Percentiles rank a stretch among this genome's conserved stretches.
Conservation (phyloP, 352 stramenopile species). For the Albugo laibachii region DNA sequence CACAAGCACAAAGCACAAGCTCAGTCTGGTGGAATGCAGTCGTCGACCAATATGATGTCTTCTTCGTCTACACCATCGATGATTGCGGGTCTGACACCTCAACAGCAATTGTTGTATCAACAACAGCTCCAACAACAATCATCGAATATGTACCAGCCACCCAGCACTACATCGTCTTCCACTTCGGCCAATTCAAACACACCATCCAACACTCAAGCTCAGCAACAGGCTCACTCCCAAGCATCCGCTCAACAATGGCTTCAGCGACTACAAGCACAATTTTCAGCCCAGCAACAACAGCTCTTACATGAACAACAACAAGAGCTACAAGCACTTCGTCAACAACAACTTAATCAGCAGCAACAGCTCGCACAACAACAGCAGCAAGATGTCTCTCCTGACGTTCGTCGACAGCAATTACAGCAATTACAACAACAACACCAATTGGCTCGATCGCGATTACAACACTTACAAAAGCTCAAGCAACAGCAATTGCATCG, state of each 20-base stretch:
- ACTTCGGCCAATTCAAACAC: slow-evolving; percentile 7
- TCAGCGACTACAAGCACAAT: slow-evolving; percentile 65
- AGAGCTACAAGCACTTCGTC: slow-evolving; percentile 52
- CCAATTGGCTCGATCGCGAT: slow-evolving; percentile 29
- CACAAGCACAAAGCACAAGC: slow-evolving; percentile 7
- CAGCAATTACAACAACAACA: slow-evolving; percentile 65
- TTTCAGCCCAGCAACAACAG: slow-evolving; percentile 55
- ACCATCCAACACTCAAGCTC: neutral
- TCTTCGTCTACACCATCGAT: slow-evolving; percentile 5
- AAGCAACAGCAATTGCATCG: slow-evolving; percentile 66
- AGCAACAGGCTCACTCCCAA: neutral
- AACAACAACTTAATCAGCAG: slow-evolving; percentile 56
- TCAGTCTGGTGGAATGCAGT: neutral
- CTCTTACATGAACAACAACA: slow-evolving; percentile 53
- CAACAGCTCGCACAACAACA: slow-evolving; percentile 53
- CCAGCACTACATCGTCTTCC: slow-evolving; percentile 3
- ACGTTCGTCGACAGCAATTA: slow-evolving; percentile 41
- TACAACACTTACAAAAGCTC: slow-evolving; percentile 57
- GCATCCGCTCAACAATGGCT: slow-evolving; percentile 37
- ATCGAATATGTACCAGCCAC: slow-evolving; percentile 7
- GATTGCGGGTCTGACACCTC: slow-evolving; percentile 5
- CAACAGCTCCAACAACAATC: slow-evolving; percentile 11
- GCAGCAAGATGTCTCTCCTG: slow-evolving; percentile 30
- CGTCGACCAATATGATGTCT: slow-evolving; percentile 1
- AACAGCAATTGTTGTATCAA: slow-evolving; percentile 12